phyloP scores from a whole-genome alignment of 2,329 filamentous ascomycete species.

The Ceratocystis variospora region DNA sequence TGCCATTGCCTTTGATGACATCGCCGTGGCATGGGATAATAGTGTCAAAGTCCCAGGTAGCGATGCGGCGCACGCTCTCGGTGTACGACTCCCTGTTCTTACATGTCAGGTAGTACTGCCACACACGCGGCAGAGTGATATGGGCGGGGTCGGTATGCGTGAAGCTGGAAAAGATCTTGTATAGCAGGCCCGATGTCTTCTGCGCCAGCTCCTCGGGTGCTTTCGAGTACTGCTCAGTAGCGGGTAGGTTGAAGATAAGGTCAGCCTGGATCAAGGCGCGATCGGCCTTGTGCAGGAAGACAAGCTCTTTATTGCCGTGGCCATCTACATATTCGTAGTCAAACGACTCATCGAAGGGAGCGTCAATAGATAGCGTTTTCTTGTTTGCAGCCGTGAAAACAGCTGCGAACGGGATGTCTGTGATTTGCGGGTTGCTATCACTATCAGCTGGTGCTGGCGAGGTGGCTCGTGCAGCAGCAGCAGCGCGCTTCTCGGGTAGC shows the following conservation, averaged over 20 bases:
- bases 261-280: slow-evolving; percentile 76
- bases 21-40: slow-evolving; percentile 92
- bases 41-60: slow-evolving; percentile 69
- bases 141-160: slow-evolving; percentile 36
- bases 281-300: slow-evolving; percentile 71
- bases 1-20: slow-evolving; percentile 59
- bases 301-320: slow-evolving; percentile 73
- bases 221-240: slow-evolving; percentile 68
- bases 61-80: slow-evolving; percentile 53
- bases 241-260: slow-evolving; percentile 79
- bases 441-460: slow-evolving; percentile 23
- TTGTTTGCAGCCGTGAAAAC: slow-evolving; percentile 51
- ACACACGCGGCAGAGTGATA: slow-evolving; percentile 58
- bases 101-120: slow-evolving; percentile 50
- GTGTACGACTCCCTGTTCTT: slow-evolving; percentile 54
- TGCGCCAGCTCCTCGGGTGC: slow-evolving; percentile 23
- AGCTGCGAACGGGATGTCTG: slow-evolving; percentile 46
- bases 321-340: slow-evolving; percentile 70
- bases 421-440: slow-evolving; percentile 27
- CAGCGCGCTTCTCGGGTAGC: slow-evolving; percentile 63
- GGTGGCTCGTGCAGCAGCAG: slow-evolving; percentile 31
- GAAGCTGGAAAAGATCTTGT: slow-evolving; percentile 36
- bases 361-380: slow-evolving; percentile 41
- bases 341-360: slow-evolving; percentile 79
- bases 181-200: slow-evolving; percentile 24